phyloP scores from a whole-genome alignment of 2,329 filamentous ascomycete species.

The Sporothrix globosa region DNA sequence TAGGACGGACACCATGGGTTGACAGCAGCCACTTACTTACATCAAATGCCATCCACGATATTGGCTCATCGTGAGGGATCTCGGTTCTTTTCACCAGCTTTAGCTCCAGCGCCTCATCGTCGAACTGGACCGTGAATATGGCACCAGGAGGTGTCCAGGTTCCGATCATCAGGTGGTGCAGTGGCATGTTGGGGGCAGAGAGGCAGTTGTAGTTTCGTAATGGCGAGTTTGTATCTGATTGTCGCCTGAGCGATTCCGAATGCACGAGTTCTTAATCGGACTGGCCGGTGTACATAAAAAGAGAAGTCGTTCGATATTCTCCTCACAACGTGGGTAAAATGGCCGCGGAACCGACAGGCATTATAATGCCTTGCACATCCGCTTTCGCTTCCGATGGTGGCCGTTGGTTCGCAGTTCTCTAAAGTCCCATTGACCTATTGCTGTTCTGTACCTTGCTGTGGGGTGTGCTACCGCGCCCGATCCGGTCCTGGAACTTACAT shows the following conservation, averaged over 20 bases:
- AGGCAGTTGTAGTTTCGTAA: background rate
- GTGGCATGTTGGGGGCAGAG: conserved; percentile 61
- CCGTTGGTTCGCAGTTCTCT: background rate
- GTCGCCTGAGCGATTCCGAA: background rate
- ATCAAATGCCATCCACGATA: conserved; percentile 92
- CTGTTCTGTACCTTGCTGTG: background rate
- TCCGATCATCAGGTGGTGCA: conserved; percentile 87
- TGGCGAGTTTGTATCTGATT: background rate
- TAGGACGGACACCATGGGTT: background rate
- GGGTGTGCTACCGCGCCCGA: background rate
- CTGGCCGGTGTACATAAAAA: too few species aligned
- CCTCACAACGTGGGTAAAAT: background rate
- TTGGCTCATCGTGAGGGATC: conserved; percentile 81
- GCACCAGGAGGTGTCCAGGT: conserved; percentile 89
- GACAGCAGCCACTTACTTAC: conserved; percentile 52
- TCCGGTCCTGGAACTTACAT: background rate
- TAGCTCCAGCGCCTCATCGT: conserved; percentile 76
- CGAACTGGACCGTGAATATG: conserved; percentile 87
- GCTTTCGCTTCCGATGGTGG: background rate
- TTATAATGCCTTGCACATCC: background rate
- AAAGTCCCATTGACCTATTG: background rate
- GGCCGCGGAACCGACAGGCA: background rate
- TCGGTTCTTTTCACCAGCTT: conserved; percentile 77
- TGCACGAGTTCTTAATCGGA: background rate
- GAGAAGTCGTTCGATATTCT: background rate